phyloP scores from a whole-genome alignment of 371 early-diverging fungal genomes.

The Apophysomyces variabilis region DNA sequence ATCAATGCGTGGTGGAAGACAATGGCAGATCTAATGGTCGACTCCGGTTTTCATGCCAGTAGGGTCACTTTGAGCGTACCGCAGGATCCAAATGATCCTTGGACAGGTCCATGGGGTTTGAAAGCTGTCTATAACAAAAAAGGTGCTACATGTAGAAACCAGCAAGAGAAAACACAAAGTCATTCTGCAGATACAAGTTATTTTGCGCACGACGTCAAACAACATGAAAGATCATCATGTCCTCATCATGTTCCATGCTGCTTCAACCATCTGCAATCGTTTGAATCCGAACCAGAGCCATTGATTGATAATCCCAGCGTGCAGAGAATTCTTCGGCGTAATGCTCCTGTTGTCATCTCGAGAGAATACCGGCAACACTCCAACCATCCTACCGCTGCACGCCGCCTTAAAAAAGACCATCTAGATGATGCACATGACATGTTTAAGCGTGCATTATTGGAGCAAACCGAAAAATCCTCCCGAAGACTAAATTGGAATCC shows the following conservation, averaged over 20 bases:
- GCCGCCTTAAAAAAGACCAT: constrained; percentile 26
- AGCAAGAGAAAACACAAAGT: constrained; percentile 4
- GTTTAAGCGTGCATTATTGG: constrained; percentile 45
- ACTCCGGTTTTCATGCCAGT: constrained; percentile 49
- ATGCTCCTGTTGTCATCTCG: constrained; percentile 56
- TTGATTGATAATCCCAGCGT: constrained; percentile 57
- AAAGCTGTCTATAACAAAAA: constrained; percentile 49
- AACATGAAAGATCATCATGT: constrained; percentile 19
- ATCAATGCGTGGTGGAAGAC: constrained; percentile 53
- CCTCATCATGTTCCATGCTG: constrained; percentile 44
- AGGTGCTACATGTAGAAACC: constrained; percentile 21
- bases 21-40: constrained; percentile 44
- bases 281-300: constrained; percentile 62
- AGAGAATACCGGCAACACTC: constrained; percentile 56
- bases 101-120: constrained; percentile 53
- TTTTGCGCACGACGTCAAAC: constrained; percentile 35
- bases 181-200: constrained; percentile 25
- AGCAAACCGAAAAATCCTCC: constrained; percentile 32
- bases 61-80: constrained; percentile 46
- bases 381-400: constrained; percentile 15
- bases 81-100: constrained; percentile 55
- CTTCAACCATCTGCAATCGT: constrained; percentile 58
- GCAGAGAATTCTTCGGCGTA: constrained; percentile 53
- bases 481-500: constrained; percentile 24
- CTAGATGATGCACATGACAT: constrained; percentile 32